Base-by-base conservation (phyloP, 805 yeast species). In the Candida maesae region DNA sequence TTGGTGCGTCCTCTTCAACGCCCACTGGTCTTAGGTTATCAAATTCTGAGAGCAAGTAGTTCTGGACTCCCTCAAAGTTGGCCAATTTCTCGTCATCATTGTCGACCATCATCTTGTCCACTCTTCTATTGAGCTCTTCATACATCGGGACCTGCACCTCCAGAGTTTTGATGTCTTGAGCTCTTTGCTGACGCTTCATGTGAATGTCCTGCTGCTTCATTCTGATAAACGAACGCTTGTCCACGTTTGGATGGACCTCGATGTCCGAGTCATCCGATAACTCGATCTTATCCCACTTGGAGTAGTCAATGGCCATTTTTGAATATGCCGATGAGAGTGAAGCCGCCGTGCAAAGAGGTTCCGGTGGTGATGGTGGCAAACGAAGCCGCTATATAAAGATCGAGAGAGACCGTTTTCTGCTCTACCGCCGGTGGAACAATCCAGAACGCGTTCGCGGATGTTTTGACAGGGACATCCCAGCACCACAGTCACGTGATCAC, bases 141-240 rank as follows among this genome's bases (percentile, higher is more conserved):
- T 91, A 91, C 89, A 90, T 89, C 41, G 81, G 81, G 49, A 76
- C 68, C 60, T 90, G 95, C 17, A 85, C 74, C 47, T 81, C 79
- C 36, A 90, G 70, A 24, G 84, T 79, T 47, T 76, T 78, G 58
- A 89, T 84, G 53, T 91, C 90, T 33, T 77, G 74, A 55, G 84
- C 83, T 57, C 95, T 70, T 59, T 86, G 86, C 30, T 72, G 75
- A 47, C 99, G 79, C 64, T 89, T 84, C 59, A 91, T 96, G 60
- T 93, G 99, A 50, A 93, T 93, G 53, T 90, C 96, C 56, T 95
- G 84, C 66, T 93, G 99, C 60, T 88, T 91, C 99, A 98, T 91
- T 45, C 80, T 78, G 54, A 93, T 87, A 52, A 93, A 91, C 1
- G 98, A 90, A 29, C 68, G 70, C 60, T 93, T 93, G 63, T 93